Evolutionary conservation across 768 basidiomycete genomes (phyloP).

Genomic region (Kwoniella dejecticola): DNA sequence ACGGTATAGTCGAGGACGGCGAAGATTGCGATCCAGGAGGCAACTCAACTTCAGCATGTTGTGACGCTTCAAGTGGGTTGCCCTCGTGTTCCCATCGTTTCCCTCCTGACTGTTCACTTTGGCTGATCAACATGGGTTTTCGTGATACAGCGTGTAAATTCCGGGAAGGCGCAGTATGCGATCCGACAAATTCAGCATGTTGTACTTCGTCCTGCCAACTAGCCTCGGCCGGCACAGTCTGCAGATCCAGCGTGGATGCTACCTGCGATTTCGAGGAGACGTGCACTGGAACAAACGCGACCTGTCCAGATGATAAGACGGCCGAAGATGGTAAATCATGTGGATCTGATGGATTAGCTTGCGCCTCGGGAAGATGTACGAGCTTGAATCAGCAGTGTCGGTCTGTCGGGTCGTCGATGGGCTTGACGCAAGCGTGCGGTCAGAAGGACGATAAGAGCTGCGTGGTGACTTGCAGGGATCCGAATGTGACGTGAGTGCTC

Average conservation of each 20-base stretch:
- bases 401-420: constrained; percentile 70
- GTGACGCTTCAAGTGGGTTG: constrained; percentile 65
- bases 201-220: constrained; percentile 72
- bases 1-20: constrained; percentile 59
- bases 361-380: constrained; percentile 78
- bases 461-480: constrained; percentile 78
- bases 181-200: constrained; percentile 73
- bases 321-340: constrained; percentile 63
- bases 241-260: constrained; percentile 68
- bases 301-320: constrained; percentile 70
- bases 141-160: constrained; percentile 60
- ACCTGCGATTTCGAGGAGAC: constrained; percentile 71
- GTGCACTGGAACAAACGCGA: constrained; percentile 73
- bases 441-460: constrained; percentile 67
- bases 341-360: constrained; percentile 64
- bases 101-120: background rate
- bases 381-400: constrained; percentile 74
- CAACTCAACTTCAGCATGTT: constrained; percentile 64
- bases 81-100: background rate
- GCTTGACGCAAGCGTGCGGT: constrained; percentile 68
- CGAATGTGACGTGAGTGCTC: constrained; percentile 58
- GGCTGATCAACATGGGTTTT: background rate
- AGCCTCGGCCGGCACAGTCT: constrained; percentile 64
- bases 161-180: constrained; percentile 70
- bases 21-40: constrained; percentile 84